Conservation (phyloP, 164 flowering plant species). For the Liriodendron chinense region DNA sequence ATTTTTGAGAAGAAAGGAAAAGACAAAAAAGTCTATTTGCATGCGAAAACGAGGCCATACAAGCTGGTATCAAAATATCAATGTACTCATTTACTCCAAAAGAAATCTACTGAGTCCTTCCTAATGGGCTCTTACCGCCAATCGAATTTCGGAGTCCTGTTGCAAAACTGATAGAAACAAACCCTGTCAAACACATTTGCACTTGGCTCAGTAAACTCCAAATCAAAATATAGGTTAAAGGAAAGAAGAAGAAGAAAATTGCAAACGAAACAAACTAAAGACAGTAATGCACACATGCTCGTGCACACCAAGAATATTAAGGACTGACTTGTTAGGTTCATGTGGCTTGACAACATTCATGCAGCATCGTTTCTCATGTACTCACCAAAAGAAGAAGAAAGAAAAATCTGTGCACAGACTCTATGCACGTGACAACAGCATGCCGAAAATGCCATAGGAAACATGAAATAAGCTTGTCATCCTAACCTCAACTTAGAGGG, state of each 20-base stretch:
- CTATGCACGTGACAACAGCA: too few species aligned
- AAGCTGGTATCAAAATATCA: too few species aligned
- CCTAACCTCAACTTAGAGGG: too few species aligned
- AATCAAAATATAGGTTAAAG: neutral
- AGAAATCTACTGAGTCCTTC: neutral
- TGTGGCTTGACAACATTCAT: too few species aligned
- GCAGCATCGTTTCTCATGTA: too few species aligned
- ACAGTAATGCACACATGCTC: neutral
- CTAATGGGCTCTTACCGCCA: constrained; percentile 58
- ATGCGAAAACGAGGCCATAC: too few species aligned
- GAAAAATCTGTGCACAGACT: too few species aligned
- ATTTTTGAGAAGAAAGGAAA: too few species aligned
- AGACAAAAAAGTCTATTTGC: too few species aligned
- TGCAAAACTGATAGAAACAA: constrained; percentile 66
- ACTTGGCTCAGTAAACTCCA: neutral
- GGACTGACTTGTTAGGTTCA: neutral
- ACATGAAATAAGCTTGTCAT: too few species aligned
- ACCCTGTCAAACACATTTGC: constrained; percentile 53
- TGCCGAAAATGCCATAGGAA: too few species aligned
- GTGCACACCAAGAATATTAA: neutral
- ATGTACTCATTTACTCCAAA: neutral
- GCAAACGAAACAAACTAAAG: neutral
- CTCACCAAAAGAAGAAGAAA: too few species aligned
- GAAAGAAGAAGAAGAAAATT: neutral
- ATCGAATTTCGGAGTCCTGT: constrained; percentile 74